Percentiles rank a stretch among this genome's conserved stretches.
Evolutionary conservation across 495 filamentous ascomycete genomes (phyloP).

Genomic region (Amphirosellinia nigrospora): DNA sequence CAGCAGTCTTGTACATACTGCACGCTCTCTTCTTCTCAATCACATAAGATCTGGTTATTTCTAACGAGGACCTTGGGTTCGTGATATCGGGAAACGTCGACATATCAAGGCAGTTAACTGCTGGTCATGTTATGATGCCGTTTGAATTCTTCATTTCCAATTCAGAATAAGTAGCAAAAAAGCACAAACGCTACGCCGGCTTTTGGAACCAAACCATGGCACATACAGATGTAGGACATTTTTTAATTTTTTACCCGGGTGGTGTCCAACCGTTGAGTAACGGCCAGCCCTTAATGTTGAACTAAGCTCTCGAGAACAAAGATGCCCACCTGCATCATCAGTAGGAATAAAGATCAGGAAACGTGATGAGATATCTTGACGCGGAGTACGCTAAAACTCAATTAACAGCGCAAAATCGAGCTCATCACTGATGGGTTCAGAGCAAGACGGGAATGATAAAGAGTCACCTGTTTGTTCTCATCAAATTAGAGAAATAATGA

Average conservation of each 20-base stretch:
- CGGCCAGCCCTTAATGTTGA: background rate
- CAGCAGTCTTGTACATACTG: background rate
- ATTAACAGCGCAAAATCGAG: background rate
- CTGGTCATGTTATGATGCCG: too few species aligned
- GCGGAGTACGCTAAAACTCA: background rate
- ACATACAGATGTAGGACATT: background rate
- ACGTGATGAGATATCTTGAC: too few species aligned
- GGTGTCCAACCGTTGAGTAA: background rate
- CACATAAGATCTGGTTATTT: background rate
- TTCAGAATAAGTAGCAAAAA: background rate
- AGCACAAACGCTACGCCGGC: conserved; percentile 21
- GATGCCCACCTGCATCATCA: background rate
- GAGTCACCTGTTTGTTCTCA: background rate
- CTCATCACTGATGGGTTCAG: background rate
- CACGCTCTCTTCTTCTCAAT: background rate
- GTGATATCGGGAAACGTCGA: background rate
- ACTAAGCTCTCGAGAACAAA: background rate
- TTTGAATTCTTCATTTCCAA: background rate
- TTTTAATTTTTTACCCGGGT: background rate
- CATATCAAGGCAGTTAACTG: background rate
- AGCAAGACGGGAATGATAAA: background rate
- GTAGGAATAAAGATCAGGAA: background rate
- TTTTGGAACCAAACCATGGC: background rate
- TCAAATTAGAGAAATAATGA: background rate
- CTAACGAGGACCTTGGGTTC: background rate